Evolutionary conservation across 2,329 filamentous ascomycete genomes (phyloP).

Genomic region (Parasarocladium wereldwijsianum): DNA sequence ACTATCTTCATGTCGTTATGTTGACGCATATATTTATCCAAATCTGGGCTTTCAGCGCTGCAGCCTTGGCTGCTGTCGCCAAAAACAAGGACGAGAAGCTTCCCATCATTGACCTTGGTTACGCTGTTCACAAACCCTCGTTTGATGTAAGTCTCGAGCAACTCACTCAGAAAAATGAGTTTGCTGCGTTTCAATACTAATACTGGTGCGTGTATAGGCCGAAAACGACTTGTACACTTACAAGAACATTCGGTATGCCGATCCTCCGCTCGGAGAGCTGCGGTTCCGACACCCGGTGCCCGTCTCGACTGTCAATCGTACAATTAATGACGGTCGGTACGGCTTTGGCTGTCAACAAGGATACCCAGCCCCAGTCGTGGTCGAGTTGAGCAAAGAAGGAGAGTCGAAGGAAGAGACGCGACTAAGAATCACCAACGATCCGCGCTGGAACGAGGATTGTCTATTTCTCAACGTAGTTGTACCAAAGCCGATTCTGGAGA

Average conservation of each 20-base stretch:
- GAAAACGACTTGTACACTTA: slow-evolving; percentile 17
- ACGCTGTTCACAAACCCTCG: not conserved
- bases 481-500: slow-evolving; percentile 20
- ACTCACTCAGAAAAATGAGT: not conserved
- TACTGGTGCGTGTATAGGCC: not conserved
- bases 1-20: slow-evolving; percentile 43
- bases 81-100: not conserved
- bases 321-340: slow-evolving; percentile 13
- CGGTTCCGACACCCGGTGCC: slow-evolving; percentile 16
- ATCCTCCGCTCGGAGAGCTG: slow-evolving; percentile 16
- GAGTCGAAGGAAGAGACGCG: not conserved
- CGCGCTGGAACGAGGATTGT: slow-evolving; percentile 22
- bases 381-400: not conserved
- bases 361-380: slow-evolving; percentile 8
- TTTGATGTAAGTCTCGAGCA: not conserved
- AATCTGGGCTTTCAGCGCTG: not conserved
- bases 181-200: not conserved
- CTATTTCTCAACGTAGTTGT: slow-evolving; percentile 30
- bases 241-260: slow-evolving; percentile 20
- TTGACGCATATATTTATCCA: not conserved
- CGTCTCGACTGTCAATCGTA: slow-evolving; percentile 12
- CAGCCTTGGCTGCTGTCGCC: not conserved
- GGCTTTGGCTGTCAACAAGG: slow-evolving; percentile 12
- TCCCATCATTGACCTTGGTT: not conserved
- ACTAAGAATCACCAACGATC: slow-evolving; percentile 1